Evolutionary conservation across 2,329 filamentous ascomycete genomes (phyloP).

Genomic region (Chalara sp.): DNA sequence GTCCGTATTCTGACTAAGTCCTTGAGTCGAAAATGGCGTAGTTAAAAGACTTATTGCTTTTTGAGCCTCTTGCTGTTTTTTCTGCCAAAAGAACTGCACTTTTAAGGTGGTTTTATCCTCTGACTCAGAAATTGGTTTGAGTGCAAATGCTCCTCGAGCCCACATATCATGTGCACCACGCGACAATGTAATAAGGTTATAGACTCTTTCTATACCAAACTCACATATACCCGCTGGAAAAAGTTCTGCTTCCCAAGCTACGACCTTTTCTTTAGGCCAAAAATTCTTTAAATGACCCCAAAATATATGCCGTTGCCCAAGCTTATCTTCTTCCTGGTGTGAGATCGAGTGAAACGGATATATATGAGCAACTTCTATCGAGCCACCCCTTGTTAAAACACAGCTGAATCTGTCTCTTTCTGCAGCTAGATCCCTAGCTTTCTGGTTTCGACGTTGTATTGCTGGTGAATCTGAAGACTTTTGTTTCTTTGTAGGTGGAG

Average conservation of each 20-base stretch:
- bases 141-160: neutral
- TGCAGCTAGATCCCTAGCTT: slow-evolving; percentile 6
- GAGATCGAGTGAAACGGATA: slow-evolving; percentile 7
- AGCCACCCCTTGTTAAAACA: slow-evolving; percentile 6
- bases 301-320: slow-evolving; percentile 3
- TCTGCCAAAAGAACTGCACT: slow-evolving; percentile 2
- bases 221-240: neutral
- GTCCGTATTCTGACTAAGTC: neutral
- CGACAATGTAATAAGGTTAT: slow-evolving; percentile 1
- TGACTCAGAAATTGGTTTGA: neutral
- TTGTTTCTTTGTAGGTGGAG: too few species aligned
- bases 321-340: neutral
- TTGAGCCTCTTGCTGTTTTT: slow-evolving; percentile 1
- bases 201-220: neutral
- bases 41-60: slow-evolving; percentile 9
- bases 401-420: slow-evolving; percentile 9
- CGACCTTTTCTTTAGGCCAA: slow-evolving; percentile 9
- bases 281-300: slow-evolving; percentile 2
- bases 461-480: too few species aligned
- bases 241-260: neutral
- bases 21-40: slow-evolving; percentile 9
- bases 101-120: neutral
- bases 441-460: neutral
- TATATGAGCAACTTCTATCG: slow-evolving; percentile 10
- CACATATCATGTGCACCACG: neutral